Conservation (phyloP, 2,329 filamentous ascomycete species). For the Alternaria brassicicola region DNA sequence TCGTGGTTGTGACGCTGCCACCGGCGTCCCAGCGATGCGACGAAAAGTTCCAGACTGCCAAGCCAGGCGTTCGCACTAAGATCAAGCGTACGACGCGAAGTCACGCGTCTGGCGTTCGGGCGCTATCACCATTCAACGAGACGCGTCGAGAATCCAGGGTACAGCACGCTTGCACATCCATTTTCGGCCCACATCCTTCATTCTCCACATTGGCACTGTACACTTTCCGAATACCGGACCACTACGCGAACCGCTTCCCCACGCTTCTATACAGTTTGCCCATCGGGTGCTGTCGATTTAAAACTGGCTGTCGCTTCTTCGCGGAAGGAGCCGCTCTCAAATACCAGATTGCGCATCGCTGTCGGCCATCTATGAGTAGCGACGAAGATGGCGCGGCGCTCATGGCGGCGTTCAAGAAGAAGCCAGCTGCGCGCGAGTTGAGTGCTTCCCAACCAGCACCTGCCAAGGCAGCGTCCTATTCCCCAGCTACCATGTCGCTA, state of each 20-base stretch:
- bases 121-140: background rate
- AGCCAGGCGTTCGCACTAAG: slow-evolving; percentile 11
- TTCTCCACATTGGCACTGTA: background rate
- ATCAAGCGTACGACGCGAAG: slow-evolving; percentile 11
- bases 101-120: slow-evolving; percentile 17
- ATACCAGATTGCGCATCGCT: no score
- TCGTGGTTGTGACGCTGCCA: background rate
- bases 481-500: slow-evolving; percentile 20
- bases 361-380: slow-evolving; percentile 30
- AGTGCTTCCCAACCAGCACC: slow-evolving; percentile 1
- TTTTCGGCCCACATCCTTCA: background rate
- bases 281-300: background rate
- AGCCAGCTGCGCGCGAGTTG: background rate
- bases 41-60: slow-evolving; percentile 13
- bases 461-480: slow-evolving; percentile 14
- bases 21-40: background rate
- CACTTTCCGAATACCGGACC: accelerated
- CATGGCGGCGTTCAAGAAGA: slow-evolving; percentile 39
- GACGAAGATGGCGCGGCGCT: slow-evolving; percentile 32
- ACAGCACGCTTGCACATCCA: background rate
- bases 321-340: background rate
- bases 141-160: background rate
- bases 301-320: background rate
- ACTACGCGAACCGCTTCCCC: background rate
- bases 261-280: background rate